phyloP scores from a whole-genome alignment of 805 yeast species.

The Pichia pseudocactophila region DNA sequence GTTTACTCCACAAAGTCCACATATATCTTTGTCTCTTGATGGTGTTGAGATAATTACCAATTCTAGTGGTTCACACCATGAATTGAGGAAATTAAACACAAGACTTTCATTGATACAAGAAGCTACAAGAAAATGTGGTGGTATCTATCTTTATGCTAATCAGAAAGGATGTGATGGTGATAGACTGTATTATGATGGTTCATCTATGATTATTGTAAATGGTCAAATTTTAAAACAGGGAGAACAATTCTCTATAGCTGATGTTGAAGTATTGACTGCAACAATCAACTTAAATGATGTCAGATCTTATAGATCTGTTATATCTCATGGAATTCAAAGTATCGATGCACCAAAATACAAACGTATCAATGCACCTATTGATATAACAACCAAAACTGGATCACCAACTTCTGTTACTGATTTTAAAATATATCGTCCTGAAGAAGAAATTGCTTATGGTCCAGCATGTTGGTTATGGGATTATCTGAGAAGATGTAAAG shows the following conservation, averaged over 20 bases:
- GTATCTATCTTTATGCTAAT: constrained; percentile 85
- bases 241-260: constrained; percentile 77
- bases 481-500: constrained; percentile 80
- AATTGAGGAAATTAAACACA: constrained; percentile 78
- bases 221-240: constrained; percentile 93
- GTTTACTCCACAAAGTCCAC: constrained; percentile 95
- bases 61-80: constrained; percentile 97
- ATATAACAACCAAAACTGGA: constrained; percentile 57
- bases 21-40: constrained; percentile 81
- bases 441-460: constrained; percentile 94
- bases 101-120: constrained; percentile 79
- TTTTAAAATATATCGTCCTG: constrained; percentile 68
- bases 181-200: constrained; percentile 91
- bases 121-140: constrained; percentile 95
- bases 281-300: constrained; percentile 92
- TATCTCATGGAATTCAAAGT: constrained; percentile 72
- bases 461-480: constrained; percentile 99
- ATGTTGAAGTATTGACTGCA: constrained; percentile 93
- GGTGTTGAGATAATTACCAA: constrained; percentile 97
- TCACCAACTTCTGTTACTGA: constrained; percentile 45
- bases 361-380: constrained; percentile 53
- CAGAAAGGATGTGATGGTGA: constrained; percentile 99
- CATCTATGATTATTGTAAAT: constrained; percentile 88
- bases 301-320: constrained; percentile 62
- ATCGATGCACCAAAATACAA: constrained; percentile 35